Evolutionary conservation across 164 flowering plant genomes (phyloP).

Genomic region (Platanus orientalis): DNA sequence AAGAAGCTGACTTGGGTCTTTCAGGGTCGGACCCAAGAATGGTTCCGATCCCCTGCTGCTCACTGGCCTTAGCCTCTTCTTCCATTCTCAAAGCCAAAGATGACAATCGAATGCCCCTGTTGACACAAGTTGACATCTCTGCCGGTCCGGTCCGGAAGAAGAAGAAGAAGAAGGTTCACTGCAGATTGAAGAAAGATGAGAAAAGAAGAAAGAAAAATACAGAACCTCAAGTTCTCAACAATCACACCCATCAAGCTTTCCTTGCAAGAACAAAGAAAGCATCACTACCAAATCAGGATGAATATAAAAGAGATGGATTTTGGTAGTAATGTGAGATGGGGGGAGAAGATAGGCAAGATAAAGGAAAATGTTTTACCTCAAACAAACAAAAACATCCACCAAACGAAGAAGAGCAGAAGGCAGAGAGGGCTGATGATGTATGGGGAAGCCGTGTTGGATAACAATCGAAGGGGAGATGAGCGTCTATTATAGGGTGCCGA

Average conservation of each 20-base stretch:
- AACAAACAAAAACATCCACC: slow-evolving; percentile 2
- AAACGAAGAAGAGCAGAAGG: not conserved
- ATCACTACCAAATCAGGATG: not conserved
- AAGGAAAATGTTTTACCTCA: slow-evolving; percentile 1
- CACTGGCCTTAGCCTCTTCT: slow-evolving; percentile 1
- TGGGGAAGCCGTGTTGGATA: slow-evolving; percentile 17
- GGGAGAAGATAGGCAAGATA: not conserved
- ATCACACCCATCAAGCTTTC: not conserved
- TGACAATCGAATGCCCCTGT: slow-evolving; percentile 7
- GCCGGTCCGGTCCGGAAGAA: not conserved
- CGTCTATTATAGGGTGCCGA: too few relatives aligned
- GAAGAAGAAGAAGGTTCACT: not conserved
- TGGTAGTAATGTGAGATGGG: too few relatives aligned
- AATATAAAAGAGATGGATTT: too few relatives aligned
- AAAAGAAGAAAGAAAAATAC: not conserved
- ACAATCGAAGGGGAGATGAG: slow-evolving; percentile 18
- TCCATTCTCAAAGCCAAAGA: not conserved
- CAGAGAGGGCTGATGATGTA: slow-evolving; percentile 11
- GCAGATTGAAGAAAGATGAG: not conserved
- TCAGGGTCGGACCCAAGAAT: slow-evolving; percentile 38
- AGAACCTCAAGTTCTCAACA: not conserved
- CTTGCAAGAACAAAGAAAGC: not conserved
- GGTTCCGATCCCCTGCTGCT: slow-evolving; percentile 49
- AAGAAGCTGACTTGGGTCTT: slow-evolving; percentile 15
- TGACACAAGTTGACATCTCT: slow-evolving; percentile 25